These are phyloP conservation scores for Porogramme epimiltina DNA, from an alignment of 1,284 basidiomycete species.

Conservation along the genomic window DNA sequence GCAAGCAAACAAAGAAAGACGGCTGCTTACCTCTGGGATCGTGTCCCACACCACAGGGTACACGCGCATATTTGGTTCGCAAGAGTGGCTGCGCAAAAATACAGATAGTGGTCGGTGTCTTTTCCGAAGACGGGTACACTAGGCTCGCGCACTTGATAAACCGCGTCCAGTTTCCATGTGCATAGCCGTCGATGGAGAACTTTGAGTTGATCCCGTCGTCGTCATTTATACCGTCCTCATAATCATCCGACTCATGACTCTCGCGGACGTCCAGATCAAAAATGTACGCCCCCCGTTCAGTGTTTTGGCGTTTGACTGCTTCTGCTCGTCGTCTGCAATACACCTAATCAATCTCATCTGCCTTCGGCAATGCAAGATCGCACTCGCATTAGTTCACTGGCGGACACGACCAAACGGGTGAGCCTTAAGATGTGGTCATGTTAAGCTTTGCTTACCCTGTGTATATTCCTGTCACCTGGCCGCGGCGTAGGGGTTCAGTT, in stretches of 20 bases:
- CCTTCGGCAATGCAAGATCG: too few species aligned
- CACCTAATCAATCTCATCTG: background rate
- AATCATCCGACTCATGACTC: constrained; percentile 33
- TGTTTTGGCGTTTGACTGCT: constrained; percentile 35
- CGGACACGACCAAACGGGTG: too few species aligned
- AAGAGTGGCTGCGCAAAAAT: constrained; percentile 79
- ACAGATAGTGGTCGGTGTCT: too few species aligned
- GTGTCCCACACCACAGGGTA: constrained; percentile 64
- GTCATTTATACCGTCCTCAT: constrained; percentile 34
- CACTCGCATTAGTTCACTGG: constrained; percentile 30
- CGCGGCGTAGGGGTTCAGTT: constrained; percentile 38
- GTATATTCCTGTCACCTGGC: constrained; percentile 64
- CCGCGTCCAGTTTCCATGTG: constrained; percentile 67
- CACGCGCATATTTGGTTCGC: constrained; percentile 56
- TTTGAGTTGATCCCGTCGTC: constrained; percentile 32
- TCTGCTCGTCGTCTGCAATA: constrained; percentile 41
- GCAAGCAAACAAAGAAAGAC: background rate
- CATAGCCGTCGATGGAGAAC: constrained; percentile 52
- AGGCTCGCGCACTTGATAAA: constrained; percentile 73
- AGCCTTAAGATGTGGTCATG: too few species aligned
- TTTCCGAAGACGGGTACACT: too few species aligned
- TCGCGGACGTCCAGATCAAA: constrained; percentile 65
- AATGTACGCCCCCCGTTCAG: constrained; percentile 42
- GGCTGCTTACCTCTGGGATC: constrained; percentile 49
- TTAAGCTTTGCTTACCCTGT: constrained; percentile 54